Evolutionary conservation across 352 stramenopile species (phyloP), one percentile per base, ranked within the genome.

Genomic region (Phytophthora vignae): DNA sequence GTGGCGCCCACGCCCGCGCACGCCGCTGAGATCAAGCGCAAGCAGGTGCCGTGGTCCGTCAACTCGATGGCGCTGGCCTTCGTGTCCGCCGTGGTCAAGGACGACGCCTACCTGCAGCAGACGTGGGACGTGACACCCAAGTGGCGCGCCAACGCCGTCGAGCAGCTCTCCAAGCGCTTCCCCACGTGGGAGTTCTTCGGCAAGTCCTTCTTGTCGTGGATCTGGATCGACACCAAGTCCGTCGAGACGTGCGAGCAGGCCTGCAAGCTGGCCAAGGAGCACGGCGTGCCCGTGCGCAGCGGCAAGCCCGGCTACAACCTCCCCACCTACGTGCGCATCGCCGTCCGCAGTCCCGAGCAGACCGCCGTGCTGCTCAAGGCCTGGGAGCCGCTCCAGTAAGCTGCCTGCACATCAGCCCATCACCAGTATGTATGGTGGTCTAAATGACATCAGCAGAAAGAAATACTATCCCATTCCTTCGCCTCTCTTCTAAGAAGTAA

Each of bases 21-120:
- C 57, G 90, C 88, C 7, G 88, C 87, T 6, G 75, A 78, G 52
- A 94, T 97, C 76, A 97, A 97, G 80, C 81, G 87, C 61, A 97
- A 97, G 77, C 91, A 97, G 69, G 91, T 97, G 71, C 91, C 91
- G 29, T 97, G 91, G 91, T 97, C 90, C 50, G 88, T 97, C 60
- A 97, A 97, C 79, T 94, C 86, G 49, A 96, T 97, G 84, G 91
- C 91, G 55, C 73, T 97, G 55, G 89, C 86, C 19, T 96, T 95
- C 59, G 80, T 96, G 60, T 96, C 88, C 27, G 84, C 85, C 31
- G 89, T 96, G 38, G 89, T 95, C 48, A 83, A 92, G 64, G 88
- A 95, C 63, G 78, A 85, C 27, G 85, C 73, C 52, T 95, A 95
- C 78, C 71, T 97, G 74, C 74, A 87, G 22, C 71, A 91, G 63